Evolutionary conservation across 2,329 filamentous ascomycete species (phyloP).

Genomic region (Colletotrichum sp.): DNA sequence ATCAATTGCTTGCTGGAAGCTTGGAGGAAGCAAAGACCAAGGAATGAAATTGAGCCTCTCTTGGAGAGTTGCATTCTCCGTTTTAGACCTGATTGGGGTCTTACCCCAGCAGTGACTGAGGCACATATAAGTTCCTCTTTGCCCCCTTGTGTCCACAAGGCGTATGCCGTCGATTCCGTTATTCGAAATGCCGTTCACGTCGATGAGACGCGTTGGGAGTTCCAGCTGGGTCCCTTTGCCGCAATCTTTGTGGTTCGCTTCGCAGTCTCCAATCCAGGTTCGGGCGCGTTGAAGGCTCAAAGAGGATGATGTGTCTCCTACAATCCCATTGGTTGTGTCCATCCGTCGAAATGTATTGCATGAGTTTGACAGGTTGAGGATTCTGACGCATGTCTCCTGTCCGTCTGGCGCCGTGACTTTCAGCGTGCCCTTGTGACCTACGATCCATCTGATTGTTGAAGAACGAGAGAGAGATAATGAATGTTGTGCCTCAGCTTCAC

Average conservation of each 20-base stretch:
- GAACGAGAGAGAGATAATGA: fast-evolving
- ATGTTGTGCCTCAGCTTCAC: not conserved
- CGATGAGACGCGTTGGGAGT: not conserved
- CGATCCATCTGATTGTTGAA: not conserved
- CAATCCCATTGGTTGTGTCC: not conserved
- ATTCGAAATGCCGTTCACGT: not conserved
- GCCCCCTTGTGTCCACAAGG: not conserved
- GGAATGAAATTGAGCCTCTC: not conserved
- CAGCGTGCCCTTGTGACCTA: not conserved
- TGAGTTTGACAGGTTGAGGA: not conserved
- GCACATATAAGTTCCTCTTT: not conserved
- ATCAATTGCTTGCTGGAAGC: not conserved
- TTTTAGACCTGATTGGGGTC: not conserved
- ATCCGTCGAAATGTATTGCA: not conserved
- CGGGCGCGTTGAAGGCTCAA: not conserved
- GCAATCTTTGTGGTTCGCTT: not conserved
- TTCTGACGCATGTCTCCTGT: not conserved
- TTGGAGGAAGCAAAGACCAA: not conserved
- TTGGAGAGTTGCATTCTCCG: not conserved
- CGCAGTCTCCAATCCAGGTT: not conserved
- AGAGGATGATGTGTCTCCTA: not conserved
- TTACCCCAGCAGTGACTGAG: constrained; percentile 2
- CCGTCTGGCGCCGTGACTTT: not conserved
- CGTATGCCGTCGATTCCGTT: not conserved
- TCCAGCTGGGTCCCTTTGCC: not conserved